Base-by-base conservation (phyloP, 1,284 basidiomycete genomes). In the Leucoagaricus sp. region DNA sequence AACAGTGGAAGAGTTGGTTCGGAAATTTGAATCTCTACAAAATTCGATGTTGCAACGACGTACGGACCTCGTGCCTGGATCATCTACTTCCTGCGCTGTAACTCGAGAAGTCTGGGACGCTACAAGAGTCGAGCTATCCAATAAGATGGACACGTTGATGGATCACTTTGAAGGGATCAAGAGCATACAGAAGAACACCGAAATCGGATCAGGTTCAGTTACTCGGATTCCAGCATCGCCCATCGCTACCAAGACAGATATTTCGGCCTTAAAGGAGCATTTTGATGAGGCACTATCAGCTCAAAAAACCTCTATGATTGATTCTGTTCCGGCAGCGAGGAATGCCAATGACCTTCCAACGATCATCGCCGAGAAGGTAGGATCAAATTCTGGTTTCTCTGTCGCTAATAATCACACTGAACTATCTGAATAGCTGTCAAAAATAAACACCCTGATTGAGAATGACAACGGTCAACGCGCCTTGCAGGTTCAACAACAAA, bases 401-500 rank as follows among this genome's bases (percentile, higher is more conserved):
- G 12, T 38, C 36, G 13, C 17, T n/a, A n/a, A 38, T 4, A 33
- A 33, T 13, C 31, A 4, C 36, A 38, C 5, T 6, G 12, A 15
- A 38, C 36, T 15, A 38, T 38, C 4, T 15, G 13, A n/a, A 38
- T 38, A 82, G 76, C 58, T 83, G 2, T 67, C 75, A 51, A 75
- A 75, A 56, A 72, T 85, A 19, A 52, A 83, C 44, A 65, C 65
- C 5, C 64, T 83, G 13, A 64, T 87, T 8, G 75, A 75, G 56
- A 71, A 72, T 23, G 81, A 81, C 4, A 72, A 76, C 52, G 73
- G 69, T 17, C 78, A 82, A 58, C 79, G 76, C 34, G 72, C 71
- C 2, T 58, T 77, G 2, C 80, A 84, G 61, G 64, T 75, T 19
- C 80, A 83, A 54, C 85, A 87, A 63, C 88, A 90, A 64, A 75